Conservation (phyloP, 2,329 filamentous ascomycete species). For the Escovopsis weberi region DNA sequence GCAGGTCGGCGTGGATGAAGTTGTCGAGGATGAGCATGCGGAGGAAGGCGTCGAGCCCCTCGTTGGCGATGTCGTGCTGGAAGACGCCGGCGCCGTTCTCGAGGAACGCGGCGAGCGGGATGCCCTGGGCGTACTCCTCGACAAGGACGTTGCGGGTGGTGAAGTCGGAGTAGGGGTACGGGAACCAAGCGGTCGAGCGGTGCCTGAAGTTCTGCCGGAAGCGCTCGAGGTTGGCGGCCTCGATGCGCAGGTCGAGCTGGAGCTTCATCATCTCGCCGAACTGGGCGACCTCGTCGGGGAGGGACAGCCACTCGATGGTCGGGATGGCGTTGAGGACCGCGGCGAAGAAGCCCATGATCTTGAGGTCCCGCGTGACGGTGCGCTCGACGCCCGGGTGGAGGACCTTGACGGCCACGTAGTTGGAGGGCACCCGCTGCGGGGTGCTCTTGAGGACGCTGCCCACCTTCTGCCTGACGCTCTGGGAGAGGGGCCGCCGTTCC, state of each 20-base stretch:
- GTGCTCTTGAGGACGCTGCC: conserved; percentile 76
- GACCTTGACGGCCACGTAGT: conserved; percentile 91
- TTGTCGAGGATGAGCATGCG: conserved; percentile 96
- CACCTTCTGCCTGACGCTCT: conserved; percentile 66
- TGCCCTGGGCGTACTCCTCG: conserved; percentile 91
- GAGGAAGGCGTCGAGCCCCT: conserved; percentile 88
- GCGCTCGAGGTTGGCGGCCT: conserved; percentile 74
- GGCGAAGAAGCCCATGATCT: conserved; percentile 91
- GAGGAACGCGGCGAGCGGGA: conserved; percentile 79
- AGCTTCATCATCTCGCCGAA: conserved; percentile 98
- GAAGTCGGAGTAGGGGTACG: conserved; percentile 83
- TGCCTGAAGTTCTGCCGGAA: conserved; percentile 87
- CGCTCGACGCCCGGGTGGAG: conserved; percentile 84
- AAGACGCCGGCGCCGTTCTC: conserved; percentile 86
- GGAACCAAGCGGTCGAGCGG: conserved; percentile 89
- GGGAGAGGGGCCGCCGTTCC: conserved; percentile 28
- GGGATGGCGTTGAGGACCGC: conserved; percentile 70
- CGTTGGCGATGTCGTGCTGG: conserved; percentile 85
- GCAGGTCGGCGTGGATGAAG: conserved; percentile 90
- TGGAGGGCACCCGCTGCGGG: conserved; percentile 73
- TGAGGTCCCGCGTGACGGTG: conserved; percentile 75
- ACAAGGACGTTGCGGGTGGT: conserved; percentile 85
- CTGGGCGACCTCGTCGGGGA: conserved; percentile 84
- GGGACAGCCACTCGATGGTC: conserved; percentile 91
- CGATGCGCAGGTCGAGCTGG: conserved; percentile 90